Percentiles rank a stretch among this genome's conserved stretches.
These are phyloP conservation scores for Knufia fluminis DNA, from an alignment of 2,329 filamentous ascomycete genomes.

Conservation along the genomic window DNA sequence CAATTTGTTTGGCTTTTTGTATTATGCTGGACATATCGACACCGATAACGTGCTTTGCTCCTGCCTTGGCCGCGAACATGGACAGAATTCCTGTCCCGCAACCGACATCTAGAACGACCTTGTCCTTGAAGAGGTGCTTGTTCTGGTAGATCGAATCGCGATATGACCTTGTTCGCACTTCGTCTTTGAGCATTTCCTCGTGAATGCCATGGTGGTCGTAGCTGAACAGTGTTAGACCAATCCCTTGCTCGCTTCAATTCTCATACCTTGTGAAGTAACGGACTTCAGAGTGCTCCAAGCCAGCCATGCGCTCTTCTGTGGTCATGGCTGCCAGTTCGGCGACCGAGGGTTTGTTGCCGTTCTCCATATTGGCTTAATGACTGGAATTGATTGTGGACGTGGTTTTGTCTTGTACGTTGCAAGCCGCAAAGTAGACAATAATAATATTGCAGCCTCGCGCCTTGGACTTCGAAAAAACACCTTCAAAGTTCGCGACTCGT, in stretches of 20 bases:
- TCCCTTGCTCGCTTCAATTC: slow-evolving; percentile 7
- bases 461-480: not conserved
- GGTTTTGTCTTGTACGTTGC: not conserved
- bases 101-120: slow-evolving; percentile 91
- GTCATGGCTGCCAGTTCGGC: slow-evolving; percentile 23
- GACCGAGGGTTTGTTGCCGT: slow-evolving; percentile 13
- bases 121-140: slow-evolving; percentile 84
- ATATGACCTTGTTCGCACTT: slow-evolving; percentile 92
- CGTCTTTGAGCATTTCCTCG: slow-evolving; percentile 49
- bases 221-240: slow-evolving; percentile 41
- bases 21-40: slow-evolving; percentile 99
- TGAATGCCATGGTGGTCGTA: slow-evolving; percentile 89
- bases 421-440: not conserved
- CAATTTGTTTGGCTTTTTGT: slow-evolving; percentile 94
- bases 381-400: not conserved
- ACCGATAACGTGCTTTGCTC: slow-evolving; percentile 96
- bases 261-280: slow-evolving; percentile 96
- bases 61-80: slow-evolving; percentile 96
- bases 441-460: not conserved
- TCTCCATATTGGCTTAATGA: slow-evolving; percentile 1
- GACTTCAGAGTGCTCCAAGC: slow-evolving; percentile 87
- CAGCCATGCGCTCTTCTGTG: slow-evolving; percentile 41
- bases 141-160: slow-evolving; percentile 97
- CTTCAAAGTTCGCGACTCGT: not conserved
- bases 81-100: slow-evolving; percentile 96